phyloP scores from a whole-genome alignment of 345 rosid species.

The Limnanthes douglasii region DNA sequence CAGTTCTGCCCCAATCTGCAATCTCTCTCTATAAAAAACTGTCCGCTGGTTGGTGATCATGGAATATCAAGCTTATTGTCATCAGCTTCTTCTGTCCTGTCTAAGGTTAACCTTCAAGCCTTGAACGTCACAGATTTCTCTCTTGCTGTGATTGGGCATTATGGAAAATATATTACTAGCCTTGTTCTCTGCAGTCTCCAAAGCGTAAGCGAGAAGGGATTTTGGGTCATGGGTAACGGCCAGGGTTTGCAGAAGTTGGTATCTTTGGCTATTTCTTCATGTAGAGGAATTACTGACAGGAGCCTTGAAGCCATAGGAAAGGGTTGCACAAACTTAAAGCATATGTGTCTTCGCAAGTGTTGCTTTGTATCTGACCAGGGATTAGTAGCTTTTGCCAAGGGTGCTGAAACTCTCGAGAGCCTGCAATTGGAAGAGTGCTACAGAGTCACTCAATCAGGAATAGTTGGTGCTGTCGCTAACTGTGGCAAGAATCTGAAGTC shows the following conservation, averaged over 20 bases:
- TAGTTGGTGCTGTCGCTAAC: slow-evolving; percentile 59
- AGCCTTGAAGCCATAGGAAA: slow-evolving; percentile 69
- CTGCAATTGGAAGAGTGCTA: slow-evolving; percentile 88
- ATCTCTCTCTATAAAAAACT: slow-evolving; percentile 56
- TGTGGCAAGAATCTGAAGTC: slow-evolving; percentile 62
- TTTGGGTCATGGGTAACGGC: slow-evolving; percentile 97
- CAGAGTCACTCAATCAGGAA: slow-evolving; percentile 79
- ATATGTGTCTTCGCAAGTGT: slow-evolving; percentile 35
- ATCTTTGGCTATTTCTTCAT: slow-evolving; percentile 44
- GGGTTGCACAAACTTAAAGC: slow-evolving; percentile 73
- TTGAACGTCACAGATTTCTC: slow-evolving; percentile 69
- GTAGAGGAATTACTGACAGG: slow-evolving; percentile 58
- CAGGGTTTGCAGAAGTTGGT: slow-evolving; percentile 67
- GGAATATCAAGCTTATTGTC: slow-evolving; percentile 58
- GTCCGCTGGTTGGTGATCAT: slow-evolving; percentile 79
- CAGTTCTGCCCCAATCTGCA: slow-evolving; percentile 43
- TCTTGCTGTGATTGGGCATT: slow-evolving; percentile 78
- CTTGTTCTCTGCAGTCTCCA: slow-evolving; percentile 48
- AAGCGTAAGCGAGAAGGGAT: slow-evolving; percentile 65
- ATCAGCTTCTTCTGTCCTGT: slow-evolving; percentile 25
- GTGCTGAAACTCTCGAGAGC: slow-evolving; percentile 54
- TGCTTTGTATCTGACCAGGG: slow-evolving; percentile 64
- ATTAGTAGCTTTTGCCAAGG: slow-evolving; percentile 53
- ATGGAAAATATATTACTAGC: slow-evolving; percentile 59
- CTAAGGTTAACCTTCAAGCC: slow-evolving; percentile 62